A percentile compares a stretch with the other conserved stretches of the same genome.
phyloP scores from a whole-genome alignment of 2,329 filamentous ascomycete genomes.

The Sarocladiaceae sp. region DNA sequence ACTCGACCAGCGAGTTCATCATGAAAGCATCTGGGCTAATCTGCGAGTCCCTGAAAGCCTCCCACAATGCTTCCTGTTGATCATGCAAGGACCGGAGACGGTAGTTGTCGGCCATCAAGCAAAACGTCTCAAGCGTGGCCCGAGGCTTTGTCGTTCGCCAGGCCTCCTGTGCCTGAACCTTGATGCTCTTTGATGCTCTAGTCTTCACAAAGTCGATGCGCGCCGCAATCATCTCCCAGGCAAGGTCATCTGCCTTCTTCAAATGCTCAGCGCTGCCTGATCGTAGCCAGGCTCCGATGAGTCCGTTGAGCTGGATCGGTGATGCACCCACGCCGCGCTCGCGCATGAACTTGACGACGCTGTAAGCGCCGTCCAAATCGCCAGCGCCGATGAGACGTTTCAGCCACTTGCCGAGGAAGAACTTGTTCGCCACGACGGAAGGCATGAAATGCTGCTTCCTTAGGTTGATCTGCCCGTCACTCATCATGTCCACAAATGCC shows the following conservation, averaged over 20 bases:
- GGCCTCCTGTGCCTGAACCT: slow-evolving; percentile 1
- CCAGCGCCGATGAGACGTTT: slow-evolving; percentile 72
- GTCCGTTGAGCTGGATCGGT: slow-evolving; percentile 71
- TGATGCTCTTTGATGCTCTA: slow-evolving; percentile 3
- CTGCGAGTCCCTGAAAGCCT: slow-evolving; percentile 55
- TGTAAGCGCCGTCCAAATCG: slow-evolving; percentile 62
- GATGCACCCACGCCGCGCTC: slow-evolving; percentile 60
- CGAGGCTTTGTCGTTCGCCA: slow-evolving; percentile 31
- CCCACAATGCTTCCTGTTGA: slow-evolving; percentile 54
- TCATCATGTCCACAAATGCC: slow-evolving; percentile 88
- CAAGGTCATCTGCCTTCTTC: slow-evolving; percentile 59
- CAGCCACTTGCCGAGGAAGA: slow-evolving; percentile 84
- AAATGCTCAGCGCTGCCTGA: slow-evolving; percentile 47
- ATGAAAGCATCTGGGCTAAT: slow-evolving; percentile 66
- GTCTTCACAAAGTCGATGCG: slow-evolving; percentile 56
- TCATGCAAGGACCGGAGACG: slow-evolving; percentile 52
- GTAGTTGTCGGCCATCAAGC: slow-evolving; percentile 67
- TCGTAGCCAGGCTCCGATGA: slow-evolving; percentile 73
- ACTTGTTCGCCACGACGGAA: slow-evolving; percentile 57
- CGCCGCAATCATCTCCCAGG: slow-evolving; percentile 69
- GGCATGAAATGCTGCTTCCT: slow-evolving; percentile 38
- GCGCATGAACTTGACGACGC: slow-evolving; percentile 71
- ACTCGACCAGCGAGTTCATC: slow-evolving; percentile 71
- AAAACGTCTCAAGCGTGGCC: slow-evolving; percentile 73
- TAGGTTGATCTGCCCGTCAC: slow-evolving; percentile 47